Percentiles rank a stretch among this genome's conserved stretches.
Evolutionary conservation across 192 early-diverging fungal species (phyloP).

Genomic region (Linnemannia exigua): DNA sequence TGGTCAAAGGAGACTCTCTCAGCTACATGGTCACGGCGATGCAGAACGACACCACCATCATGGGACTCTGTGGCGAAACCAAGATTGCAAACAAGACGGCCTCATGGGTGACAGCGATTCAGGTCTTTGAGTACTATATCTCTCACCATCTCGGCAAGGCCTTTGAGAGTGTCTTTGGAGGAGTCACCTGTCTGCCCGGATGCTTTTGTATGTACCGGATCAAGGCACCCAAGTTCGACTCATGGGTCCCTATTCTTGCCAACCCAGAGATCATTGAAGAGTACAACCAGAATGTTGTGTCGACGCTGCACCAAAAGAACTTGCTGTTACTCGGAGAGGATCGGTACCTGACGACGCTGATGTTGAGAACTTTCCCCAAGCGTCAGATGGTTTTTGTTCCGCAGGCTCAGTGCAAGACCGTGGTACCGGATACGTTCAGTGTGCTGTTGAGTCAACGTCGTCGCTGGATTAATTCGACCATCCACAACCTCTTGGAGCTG

Average conservation of each 20-base stretch:
- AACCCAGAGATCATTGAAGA: constrained; percentile 90
- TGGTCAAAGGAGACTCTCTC: constrained; percentile 83
- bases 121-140: constrained; percentile 98
- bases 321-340: constrained; percentile 89
- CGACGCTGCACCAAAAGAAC: constrained; percentile 90
- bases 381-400: constrained; percentile 92
- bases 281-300: constrained; percentile 85
- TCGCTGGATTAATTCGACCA: constrained; percentile 96
- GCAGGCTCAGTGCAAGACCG: constrained; percentile 86
- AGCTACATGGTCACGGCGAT: constrained; percentile 91
- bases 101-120: constrained; percentile 91
- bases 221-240: constrained; percentile 82
- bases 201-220: constrained; percentile 99
- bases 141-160: constrained; percentile 96
- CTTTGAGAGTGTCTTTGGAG: constrained; percentile 97
- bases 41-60: constrained; percentile 91
- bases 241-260: constrained; percentile 85
- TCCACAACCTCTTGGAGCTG: constrained; percentile 91
- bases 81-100: constrained; percentile 93
- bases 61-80: constrained; percentile 98
- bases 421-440: constrained; percentile 85
- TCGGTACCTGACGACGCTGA: constrained; percentile 88
- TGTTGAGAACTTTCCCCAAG: constrained; percentile 88
- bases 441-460: constrained; percentile 92
- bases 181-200: constrained; percentile 96